Evolutionary conservation across 2,329 filamentous ascomycete genomes (phyloP).

Genomic region (Nothomitra cinnamomea): DNA sequence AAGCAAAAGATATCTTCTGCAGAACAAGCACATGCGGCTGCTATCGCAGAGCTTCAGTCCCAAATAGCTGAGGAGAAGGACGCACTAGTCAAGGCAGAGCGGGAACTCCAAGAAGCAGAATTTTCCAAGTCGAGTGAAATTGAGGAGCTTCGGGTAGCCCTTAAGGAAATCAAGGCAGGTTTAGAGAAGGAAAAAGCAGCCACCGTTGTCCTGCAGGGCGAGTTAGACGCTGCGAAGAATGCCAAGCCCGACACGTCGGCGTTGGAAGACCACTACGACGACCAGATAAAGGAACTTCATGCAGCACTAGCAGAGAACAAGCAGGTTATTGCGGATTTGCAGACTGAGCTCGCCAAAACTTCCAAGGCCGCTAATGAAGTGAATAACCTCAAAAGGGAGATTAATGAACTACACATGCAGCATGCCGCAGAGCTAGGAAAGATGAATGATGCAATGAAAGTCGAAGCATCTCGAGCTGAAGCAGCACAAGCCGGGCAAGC

Average conservation of each 20-base stretch:
- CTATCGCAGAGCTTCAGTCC: background rate
- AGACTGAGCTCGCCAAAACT: background rate
- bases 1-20: background rate
- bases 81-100: background rate
- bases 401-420: background rate
- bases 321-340: background rate
- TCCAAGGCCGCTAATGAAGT: background rate
- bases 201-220: background rate
- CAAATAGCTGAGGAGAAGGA: background rate
- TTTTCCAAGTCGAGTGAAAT: background rate
- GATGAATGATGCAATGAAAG: background rate
- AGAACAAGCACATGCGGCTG: background rate
- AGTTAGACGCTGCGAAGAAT: background rate
- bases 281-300: background rate
- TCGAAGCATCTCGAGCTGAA: background rate
- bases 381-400: background rate
- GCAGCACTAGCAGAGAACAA: background rate
- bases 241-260: background rate
- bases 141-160: background rate
- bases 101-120: background rate
- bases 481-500: background rate
- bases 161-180: background rate
- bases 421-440: background rate
- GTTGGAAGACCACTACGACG: background rate
- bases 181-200: background rate